Base-by-base conservation (phyloP, 2,329 filamentous ascomycete species). In the Microascus cirrosus region DNA sequence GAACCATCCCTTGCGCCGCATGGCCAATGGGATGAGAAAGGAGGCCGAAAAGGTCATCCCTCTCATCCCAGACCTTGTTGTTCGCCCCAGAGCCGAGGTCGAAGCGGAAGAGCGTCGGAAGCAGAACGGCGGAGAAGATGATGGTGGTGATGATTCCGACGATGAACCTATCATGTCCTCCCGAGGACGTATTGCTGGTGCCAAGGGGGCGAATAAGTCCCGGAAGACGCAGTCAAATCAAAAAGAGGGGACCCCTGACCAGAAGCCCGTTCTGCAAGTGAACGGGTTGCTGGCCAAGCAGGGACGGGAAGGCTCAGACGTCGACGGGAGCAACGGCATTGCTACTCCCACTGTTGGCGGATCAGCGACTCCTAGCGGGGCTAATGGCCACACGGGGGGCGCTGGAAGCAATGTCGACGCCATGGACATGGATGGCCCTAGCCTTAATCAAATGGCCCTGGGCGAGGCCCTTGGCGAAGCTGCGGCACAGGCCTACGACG, bases 161-260 rank as follows among this genome's bases (percentile, higher is more conserved):
- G 93, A 97, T 68, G 92, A 96, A 71, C 94, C 94, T 10, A 97
- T 99, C 67, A 97, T 97, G 89, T 94, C 94, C 59, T 96, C 93
- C 55, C 84, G 94, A 63, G 94, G 94, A 57, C 86, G 94, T 52
- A 50, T 22, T 22, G 96, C 91, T 18, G 89, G 83, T 34, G 67
- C 69, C 3, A 92, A 89, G 67, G 87, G 90, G 24, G 84, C 85
- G 61, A 93, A 87, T 63, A 85, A 87, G 65, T 85, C 87, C 22
- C 83, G 90, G 56, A 93, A 90, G 65, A 86, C 88, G 2, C 84
- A 83, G 24, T 48, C 58, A 6, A 86, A 87, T 59, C 83, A 84
- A 62, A 86, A 88, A 62, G 90, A 96, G 69, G 86, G 85, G 53
- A 94, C 92, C 0, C 89, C 92, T 28, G 90, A 95, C 58, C 81